These are phyloP conservation scores for Danielozyma ontarioensis DNA, from an alignment of 805 yeast genomes.

Conservation along the genomic window DNA sequence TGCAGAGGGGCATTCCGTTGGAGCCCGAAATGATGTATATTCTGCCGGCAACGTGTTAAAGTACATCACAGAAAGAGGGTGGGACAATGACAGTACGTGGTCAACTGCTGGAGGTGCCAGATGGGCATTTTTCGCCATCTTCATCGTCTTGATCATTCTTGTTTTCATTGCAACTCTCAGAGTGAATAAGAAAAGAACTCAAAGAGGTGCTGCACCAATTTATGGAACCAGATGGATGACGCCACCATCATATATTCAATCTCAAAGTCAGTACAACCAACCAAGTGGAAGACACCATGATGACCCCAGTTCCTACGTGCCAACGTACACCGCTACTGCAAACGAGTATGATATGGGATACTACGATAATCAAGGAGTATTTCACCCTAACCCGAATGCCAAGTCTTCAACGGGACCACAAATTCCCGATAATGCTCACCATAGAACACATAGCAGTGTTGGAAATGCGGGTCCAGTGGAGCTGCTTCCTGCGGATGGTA, in stretches of 20 bases:
- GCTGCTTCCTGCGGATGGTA: neutral
- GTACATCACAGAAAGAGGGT: too few relatives aligned
- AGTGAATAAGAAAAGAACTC: slow-evolving; percentile 49
- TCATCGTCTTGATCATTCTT: slow-evolving; percentile 43
- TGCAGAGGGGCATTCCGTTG: too few relatives aligned
- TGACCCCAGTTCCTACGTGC: slow-evolving; percentile 45
- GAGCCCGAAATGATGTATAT: too few relatives aligned
- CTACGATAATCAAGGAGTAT: slow-evolving; percentile 59
- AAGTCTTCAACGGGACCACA: slow-evolving; percentile 6
- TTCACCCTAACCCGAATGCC: slow-evolving; percentile 17
- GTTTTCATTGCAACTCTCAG: slow-evolving; percentile 48
- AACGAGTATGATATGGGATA: slow-evolving; percentile 74
- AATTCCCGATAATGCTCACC: slow-evolving; percentile 10
- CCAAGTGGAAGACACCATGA: slow-evolving; percentile 38
- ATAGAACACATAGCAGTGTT: neutral
- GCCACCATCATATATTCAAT: slow-evolving; percentile 71
- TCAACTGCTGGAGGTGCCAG: slow-evolving; percentile 36
- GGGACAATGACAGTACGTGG: slow-evolving; percentile 5
- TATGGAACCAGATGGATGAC: slow-evolving; percentile 83
- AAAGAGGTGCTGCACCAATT: slow-evolving; percentile 52
- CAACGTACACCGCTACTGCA: slow-evolving; percentile 62
- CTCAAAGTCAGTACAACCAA: slow-evolving; percentile 53
- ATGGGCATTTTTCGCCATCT: slow-evolving; percentile 64
- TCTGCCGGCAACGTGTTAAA: too few relatives aligned
- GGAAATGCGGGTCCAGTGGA: neutral